Evolutionary conservation across 1,139 yeast species (phyloP), one percentile per base, ranked within the genome.

Genomic region (Scheffersomyces parashehatae): DNA sequence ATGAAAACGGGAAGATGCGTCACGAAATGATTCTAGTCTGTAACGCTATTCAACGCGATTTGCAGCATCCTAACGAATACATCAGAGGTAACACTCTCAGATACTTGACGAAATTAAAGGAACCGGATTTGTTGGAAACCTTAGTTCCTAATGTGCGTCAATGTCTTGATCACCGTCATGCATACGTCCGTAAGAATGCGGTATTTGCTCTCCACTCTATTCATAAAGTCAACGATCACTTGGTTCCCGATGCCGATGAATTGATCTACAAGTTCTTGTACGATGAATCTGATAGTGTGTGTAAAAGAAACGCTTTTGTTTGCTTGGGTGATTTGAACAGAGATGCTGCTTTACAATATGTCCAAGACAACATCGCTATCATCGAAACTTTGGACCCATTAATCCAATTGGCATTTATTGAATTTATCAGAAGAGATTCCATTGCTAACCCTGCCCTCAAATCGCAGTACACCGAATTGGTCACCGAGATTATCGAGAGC

Each of bases 11-110:
- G 5, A 88, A 88, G 64, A 81, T 95, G 76, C 88, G 90, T 72
- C 98, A 91, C 67, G 99, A 95, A 70, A 93, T 95, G 98, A 93
- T 95, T 69, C 81, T 95, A 54, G 99, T 93, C 41, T 93, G 98
- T 73, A 95, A 95, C 65, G 97, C 98, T 44, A 89, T 95, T 59
- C 96, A 95, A 67, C 90, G 93, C 67, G 99, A 95, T 65, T 79
- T 95, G 56, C 97, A 91, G 68, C 99, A 95, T 69, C 97, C 99
- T 42, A 95, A 95, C 70, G 99, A 95, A 68, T 95, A 85, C 63
- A 87, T 95, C 52, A 82, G 99, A 58, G 99, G 99, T 55, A 89
- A 90, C 55, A 91, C 99, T 7, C 77, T 95, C 67, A 82, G 98
- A 59, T 93, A 90, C 65, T 77, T 95, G 62, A 83, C 93, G 51